phyloP scores from a whole-genome alignment of 2,329 filamentous ascomycete genomes.

The Aspergillus sojae region DNA sequence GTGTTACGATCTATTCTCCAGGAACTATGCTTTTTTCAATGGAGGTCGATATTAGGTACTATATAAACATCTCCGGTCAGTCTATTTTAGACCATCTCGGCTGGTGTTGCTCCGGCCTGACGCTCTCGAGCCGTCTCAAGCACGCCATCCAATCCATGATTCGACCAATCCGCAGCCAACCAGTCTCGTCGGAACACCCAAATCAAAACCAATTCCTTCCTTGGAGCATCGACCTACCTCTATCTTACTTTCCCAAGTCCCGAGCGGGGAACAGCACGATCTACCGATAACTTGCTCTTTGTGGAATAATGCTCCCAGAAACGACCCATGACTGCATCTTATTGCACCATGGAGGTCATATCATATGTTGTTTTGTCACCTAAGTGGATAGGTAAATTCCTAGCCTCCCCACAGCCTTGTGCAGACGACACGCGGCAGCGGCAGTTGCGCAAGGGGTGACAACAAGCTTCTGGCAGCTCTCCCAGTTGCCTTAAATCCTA shows the following conservation, averaged over 20 bases:
- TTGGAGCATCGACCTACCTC: background rate
- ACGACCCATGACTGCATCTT: background rate
- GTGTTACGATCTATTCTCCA: background rate
- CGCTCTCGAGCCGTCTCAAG: background rate
- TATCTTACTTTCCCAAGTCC: background rate
- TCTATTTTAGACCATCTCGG: background rate
- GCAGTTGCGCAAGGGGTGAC: background rate
- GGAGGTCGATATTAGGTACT: background rate
- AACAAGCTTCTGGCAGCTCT: background rate
- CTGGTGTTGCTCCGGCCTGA: background rate
- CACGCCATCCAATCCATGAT: slow-evolving; percentile 10
- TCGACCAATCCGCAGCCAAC: slow-evolving; percentile 11
- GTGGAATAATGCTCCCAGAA: background rate
- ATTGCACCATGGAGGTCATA: background rate
- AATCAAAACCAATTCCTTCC: background rate
- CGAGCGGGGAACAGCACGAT: background rate
- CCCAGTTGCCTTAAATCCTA: background rate
- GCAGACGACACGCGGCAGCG: slow-evolving; percentile 1
- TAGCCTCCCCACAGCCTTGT: background rate
- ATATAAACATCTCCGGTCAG: background rate
- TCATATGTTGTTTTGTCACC: background rate
- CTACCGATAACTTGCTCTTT: background rate
- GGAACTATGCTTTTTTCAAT: background rate
- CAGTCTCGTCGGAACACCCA: background rate
- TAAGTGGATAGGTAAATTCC: background rate